phyloP scores from a whole-genome alignment of 2,329 filamentous ascomycete genomes.

The Diplodia seriata region DNA sequence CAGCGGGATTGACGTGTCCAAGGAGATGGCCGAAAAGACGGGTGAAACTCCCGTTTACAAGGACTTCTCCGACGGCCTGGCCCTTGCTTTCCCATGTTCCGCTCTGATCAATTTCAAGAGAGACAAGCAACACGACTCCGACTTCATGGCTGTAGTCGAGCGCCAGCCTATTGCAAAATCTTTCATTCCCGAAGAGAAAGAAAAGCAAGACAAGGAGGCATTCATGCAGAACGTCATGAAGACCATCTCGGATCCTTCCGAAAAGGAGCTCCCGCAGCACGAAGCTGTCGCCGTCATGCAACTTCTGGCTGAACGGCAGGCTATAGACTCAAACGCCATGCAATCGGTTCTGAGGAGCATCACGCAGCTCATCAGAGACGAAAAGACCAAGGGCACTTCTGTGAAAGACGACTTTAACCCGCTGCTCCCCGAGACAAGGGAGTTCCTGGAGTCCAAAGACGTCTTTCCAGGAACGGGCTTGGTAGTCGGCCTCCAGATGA shows the following conservation, averaged over 20 bases:
- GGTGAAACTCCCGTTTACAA: neutral
- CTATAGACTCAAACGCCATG: neutral
- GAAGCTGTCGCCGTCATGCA: conserved; percentile 1
- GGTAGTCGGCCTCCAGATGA: conserved; percentile 8
- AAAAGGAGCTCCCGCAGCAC: neutral
- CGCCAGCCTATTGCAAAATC: conserved; percentile 10
- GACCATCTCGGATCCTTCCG: neutral
- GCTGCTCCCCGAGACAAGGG: neutral
- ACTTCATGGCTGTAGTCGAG: conserved; percentile 1
- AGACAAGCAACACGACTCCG: conserved; percentile 6
- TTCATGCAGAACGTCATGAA: conserved; percentile 1
- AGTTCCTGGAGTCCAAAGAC: neutral
- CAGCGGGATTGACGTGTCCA: neutral
- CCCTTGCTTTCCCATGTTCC: neutral
- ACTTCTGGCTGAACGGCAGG: neutral
- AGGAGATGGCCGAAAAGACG: neutral
- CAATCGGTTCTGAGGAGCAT: conserved; percentile 12
- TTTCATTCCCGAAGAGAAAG: neutral
- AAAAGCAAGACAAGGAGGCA: neutral
- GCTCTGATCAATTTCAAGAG: neutral
- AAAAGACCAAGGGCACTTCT: neutral
- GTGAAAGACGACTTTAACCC: conserved; percentile 16
- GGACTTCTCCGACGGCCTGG: conserved; percentile 16
- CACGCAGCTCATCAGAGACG: conserved; percentile 7
- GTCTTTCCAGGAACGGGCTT: neutral